phyloP scores from a whole-genome alignment of 441 rosid species.

The Mallotus japonicus region DNA sequence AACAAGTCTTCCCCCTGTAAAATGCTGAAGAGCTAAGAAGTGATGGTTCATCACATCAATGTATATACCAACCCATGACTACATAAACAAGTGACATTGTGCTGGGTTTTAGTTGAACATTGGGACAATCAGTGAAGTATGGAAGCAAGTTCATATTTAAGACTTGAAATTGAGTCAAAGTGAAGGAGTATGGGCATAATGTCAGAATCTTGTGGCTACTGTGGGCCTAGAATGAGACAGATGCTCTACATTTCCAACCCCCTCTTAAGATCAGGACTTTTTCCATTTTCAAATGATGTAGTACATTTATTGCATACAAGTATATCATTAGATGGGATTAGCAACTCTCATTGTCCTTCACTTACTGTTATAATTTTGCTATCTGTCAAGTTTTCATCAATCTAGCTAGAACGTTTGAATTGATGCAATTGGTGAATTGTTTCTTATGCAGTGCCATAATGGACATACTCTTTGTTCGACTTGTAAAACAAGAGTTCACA shows the following conservation, averaged over 20 bases:
- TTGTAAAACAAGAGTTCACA: slow-evolving; percentile 86
- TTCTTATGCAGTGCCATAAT: slow-evolving; percentile 77
- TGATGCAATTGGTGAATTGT: slow-evolving; percentile 9
- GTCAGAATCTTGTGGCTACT: background rate
- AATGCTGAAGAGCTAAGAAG: background rate
- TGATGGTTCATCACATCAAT: slow-evolving; percentile 5
- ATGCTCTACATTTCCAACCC: background rate
- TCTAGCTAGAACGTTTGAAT: background rate
- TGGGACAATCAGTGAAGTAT: background rate
- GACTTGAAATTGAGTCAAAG: background rate
- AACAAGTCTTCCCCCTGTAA: background rate
- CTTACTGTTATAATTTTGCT: background rate
- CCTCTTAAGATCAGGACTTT: background rate
- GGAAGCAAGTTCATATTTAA: background rate
- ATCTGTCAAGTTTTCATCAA: background rate
- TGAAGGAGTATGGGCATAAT: background rate
- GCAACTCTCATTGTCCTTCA: background rate
- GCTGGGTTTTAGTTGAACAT: background rate
- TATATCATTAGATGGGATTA: background rate
- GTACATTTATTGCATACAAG: background rate
- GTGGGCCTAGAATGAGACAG: slow-evolving; percentile 3
- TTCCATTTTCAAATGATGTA: background rate
- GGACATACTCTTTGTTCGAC: slow-evolving; percentile 98
- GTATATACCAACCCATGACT: background rate
- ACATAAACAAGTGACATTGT: background rate